A percentile compares a stretch with the other conserved stretches of the same genome.
phyloP scores from a whole-genome alignment of 148 eudicot genomes.

The Rheum nobile region DNA sequence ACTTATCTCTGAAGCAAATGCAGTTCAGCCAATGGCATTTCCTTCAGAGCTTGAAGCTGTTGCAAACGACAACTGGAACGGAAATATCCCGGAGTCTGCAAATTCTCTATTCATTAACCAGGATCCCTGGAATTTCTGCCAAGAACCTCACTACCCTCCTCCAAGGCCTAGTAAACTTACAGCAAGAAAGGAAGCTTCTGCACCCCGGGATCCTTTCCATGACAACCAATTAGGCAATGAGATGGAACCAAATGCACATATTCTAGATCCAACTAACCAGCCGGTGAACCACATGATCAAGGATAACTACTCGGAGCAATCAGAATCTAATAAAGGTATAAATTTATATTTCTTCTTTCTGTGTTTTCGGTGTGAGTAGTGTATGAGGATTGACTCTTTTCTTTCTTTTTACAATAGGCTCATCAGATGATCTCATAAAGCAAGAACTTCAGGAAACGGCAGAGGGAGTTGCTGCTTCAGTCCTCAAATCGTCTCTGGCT shows the following conservation, averaged over 20 bases:
- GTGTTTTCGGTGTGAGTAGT: neutral
- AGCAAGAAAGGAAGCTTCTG: slow-evolving; percentile 36
- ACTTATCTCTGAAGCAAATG: neutral
- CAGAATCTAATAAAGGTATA: slow-evolving; percentile 39
- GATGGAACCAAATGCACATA: slow-evolving; percentile 23
- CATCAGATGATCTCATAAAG: slow-evolving; percentile 68
- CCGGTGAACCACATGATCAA: slow-evolving; percentile 14
- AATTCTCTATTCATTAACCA: slow-evolving; percentile 59
- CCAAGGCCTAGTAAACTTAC: slow-evolving; percentile 58
- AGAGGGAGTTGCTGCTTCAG: slow-evolving; percentile 96
- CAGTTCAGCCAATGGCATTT: slow-evolving; percentile 19
- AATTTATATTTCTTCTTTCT: neutral
- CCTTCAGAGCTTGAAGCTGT: slow-evolving; percentile 21
- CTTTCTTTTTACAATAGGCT: slow-evolving; percentile 28
- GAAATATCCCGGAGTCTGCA: slow-evolving; percentile 33
- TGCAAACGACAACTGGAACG: slow-evolving; percentile 24
- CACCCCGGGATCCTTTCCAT: slow-evolving; percentile 20
- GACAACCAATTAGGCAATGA: slow-evolving; percentile 29
- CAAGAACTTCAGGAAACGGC: slow-evolving; percentile 94
- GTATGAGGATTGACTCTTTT: neutral
- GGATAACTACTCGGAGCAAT: slow-evolving; percentile 31
- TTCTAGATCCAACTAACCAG: slow-evolving; percentile 28
- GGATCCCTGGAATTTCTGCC: slow-evolving; percentile 68
- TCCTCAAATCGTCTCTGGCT: slow-evolving; percentile 51
- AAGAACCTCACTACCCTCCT: slow-evolving; percentile 56